Conservation (phyloP, 1,139 yeast genomes). For the Ogataea hybrid region DNA sequence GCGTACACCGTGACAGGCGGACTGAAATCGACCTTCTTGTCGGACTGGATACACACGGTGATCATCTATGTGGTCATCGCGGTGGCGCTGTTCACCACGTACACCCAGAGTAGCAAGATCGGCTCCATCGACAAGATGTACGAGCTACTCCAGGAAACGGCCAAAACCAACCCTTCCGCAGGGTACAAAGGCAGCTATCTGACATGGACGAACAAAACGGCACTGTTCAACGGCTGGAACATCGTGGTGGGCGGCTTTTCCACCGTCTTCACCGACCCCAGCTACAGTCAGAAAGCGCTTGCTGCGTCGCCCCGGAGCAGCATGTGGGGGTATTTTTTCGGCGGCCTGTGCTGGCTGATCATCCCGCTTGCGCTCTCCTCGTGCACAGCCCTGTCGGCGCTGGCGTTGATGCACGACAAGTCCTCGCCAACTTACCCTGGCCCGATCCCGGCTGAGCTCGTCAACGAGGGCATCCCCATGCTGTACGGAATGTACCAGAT, state of each 20-base stretch:
- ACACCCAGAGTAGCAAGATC: constrained; percentile 30
- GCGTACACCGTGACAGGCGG: constrained; percentile 53
- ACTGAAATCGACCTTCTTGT: constrained; percentile 47
- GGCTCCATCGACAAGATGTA: constrained; percentile 39
- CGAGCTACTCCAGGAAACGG: constrained; percentile 35
- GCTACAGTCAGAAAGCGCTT: constrained; percentile 43
- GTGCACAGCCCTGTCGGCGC: constrained; percentile 38
- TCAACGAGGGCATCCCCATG: constrained; percentile 31
- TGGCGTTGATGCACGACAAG: constrained; percentile 35
- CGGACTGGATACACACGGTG: constrained; percentile 44
- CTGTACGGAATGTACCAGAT: constrained; percentile 34
- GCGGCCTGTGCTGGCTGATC: constrained; percentile 42
- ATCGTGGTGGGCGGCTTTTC: constrained; percentile 31
- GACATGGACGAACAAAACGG: constrained; percentile 27
- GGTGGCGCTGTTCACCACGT: constrained; percentile 32
- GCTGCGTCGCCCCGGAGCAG: constrained; percentile 40
- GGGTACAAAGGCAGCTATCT: constrained; percentile 29
- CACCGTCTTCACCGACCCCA: constrained; percentile 43
- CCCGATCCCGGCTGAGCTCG: constrained; percentile 18
- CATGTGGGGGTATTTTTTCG: constrained; percentile 37
- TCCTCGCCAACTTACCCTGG: constrained; percentile 37
- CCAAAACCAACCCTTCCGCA: constrained; percentile 31
- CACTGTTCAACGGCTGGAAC: constrained; percentile 28
- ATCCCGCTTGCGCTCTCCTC: constrained; percentile 41
- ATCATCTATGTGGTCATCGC: constrained; percentile 41